A percentile compares a stretch with the other conserved stretches of the same genome.
Conservation (phyloP, 257 asterid genomes). For the Leptodermis oblonga region DNA sequence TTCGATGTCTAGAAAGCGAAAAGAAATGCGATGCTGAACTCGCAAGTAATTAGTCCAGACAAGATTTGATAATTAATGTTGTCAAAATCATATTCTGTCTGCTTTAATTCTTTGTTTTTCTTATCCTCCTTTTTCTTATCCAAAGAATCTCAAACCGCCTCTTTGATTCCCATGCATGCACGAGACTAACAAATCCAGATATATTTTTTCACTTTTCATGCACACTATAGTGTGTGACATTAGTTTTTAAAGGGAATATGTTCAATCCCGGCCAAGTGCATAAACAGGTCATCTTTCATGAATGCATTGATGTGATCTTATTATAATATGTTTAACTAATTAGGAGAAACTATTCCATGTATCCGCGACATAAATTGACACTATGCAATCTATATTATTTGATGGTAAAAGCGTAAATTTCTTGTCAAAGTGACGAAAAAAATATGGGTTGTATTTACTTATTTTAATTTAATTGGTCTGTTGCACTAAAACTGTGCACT, state of each 20-base stretch:
- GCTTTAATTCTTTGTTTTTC: conserved; percentile 3
- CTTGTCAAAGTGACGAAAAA: too few species aligned
- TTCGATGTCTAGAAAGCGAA: background rate
- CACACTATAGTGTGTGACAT: background rate
- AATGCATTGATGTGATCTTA: background rate
- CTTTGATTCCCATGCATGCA: conserved; percentile 3
- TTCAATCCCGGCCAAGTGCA: conserved; percentile 1
- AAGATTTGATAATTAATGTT: background rate
- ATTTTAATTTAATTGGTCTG: too few species aligned
- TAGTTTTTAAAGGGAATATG: background rate
- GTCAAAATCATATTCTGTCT: background rate
- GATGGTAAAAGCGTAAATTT: too few species aligned
- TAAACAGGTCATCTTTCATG: background rate
- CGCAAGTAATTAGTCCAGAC: background rate
- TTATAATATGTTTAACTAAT: too few species aligned
- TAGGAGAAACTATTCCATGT: too few species aligned
- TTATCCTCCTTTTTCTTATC: background rate
- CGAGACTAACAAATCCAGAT: background rate
- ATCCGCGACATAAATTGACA: too few species aligned
- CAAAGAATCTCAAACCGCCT: background rate
- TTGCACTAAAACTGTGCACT: too few species aligned
- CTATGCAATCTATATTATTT: too few species aligned
- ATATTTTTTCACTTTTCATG: background rate
- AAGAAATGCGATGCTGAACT: background rate
- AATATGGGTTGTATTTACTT: too few species aligned